Conservation (phyloP, 2,329 filamentous ascomycete species). For the Alternaria incomplexa region DNA sequence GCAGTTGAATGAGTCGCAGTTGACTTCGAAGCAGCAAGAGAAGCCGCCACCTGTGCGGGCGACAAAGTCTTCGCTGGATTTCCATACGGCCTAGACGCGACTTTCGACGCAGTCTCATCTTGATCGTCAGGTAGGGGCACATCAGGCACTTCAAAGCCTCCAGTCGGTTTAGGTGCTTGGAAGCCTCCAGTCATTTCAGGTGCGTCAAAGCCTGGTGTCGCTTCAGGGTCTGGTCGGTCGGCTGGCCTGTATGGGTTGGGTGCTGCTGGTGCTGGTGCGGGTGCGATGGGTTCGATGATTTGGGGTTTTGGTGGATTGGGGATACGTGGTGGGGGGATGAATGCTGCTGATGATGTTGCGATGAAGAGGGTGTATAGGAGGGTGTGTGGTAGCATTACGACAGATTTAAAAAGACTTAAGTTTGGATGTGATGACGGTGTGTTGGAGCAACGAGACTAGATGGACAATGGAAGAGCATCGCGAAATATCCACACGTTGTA, state of each 20-base stretch:
- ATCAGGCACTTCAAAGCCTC: neutral
- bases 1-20: neutral
- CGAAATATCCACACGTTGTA: neutral
- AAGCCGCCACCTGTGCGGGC: neutral
- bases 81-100: neutral
- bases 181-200: neutral
- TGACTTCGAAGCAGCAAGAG: neutral
- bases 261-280: neutral
- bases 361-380: neutral
- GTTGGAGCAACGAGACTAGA: neutral
- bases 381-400: neutral
- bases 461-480: neutral
- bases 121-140: neutral
- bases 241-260: neutral
- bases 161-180: neutral
- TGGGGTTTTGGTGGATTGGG: neutral
- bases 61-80: neutral
- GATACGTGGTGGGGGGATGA: neutral
- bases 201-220: neutral
- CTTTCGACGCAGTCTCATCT: neutral
- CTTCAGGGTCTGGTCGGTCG: neutral
- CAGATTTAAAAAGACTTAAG: neutral
- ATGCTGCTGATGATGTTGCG: neutral
- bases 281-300: neutral
- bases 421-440: neutral